A percentile compares a stretch with the other conserved stretches of the same genome.
Evolutionary conservation across 2,329 filamentous ascomycete genomes (phyloP).

Genomic region (Colletotrichum filicis): DNA sequence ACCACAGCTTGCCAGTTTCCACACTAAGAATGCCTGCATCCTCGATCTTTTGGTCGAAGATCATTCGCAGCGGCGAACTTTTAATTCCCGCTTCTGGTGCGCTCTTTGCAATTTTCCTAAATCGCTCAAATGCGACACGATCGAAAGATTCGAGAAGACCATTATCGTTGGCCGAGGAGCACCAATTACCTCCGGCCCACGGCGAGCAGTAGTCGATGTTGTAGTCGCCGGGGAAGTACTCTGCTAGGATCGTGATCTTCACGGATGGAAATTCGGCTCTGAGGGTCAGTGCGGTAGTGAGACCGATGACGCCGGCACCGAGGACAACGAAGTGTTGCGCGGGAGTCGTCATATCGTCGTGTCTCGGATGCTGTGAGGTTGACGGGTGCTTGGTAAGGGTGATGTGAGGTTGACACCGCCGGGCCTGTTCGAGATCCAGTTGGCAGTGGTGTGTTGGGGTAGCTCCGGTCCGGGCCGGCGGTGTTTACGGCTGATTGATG

Average conservation of each 20-base stretch:
- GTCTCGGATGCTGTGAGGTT: not conserved
- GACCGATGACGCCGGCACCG: conserved; percentile 77
- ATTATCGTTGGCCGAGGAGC: conserved; percentile 72
- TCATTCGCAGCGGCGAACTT: conserved; percentile 35
- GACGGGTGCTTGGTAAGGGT: not conserved
- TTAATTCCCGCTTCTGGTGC: conserved; percentile 27
- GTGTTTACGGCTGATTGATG: not conserved
- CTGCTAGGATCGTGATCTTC: conserved; percentile 76
- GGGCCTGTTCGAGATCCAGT: not conserved
- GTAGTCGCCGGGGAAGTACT: conserved; percentile 94
- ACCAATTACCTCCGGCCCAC: conserved; percentile 82
- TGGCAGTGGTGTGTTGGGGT: not conserved
- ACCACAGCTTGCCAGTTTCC: conserved; percentile 52
- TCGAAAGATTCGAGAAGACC: conserved; percentile 33
- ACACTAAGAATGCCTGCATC: conserved; percentile 45
- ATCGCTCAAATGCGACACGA: conserved; percentile 36
- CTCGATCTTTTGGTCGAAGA: conserved; percentile 37
- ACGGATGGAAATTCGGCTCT: conserved; percentile 6
- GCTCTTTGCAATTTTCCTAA: conserved; percentile 31
- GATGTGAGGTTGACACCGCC: not conserved
- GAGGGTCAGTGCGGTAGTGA: conserved; percentile 78
- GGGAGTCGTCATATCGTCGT: not conserved
- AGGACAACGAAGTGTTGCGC: conserved; percentile 62
- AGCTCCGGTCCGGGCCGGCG: not conserved
- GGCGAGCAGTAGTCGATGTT: conserved; percentile 91